Base-by-base conservation (phyloP, 2,329 filamentous ascomycete species). In the Venturiaceae sp. region DNA sequence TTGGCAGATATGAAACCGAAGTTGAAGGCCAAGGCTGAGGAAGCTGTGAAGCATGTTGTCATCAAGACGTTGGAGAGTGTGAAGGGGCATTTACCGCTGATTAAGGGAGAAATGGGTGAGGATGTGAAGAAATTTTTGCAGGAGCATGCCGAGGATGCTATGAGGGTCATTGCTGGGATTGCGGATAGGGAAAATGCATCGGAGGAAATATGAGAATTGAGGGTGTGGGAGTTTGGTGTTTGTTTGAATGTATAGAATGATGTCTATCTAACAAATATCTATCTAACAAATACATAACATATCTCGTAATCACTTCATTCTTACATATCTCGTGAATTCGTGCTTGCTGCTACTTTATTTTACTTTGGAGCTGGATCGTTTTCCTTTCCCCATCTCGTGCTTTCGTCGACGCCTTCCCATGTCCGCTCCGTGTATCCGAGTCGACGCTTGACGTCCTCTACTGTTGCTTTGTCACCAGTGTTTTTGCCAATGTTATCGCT, bases 401-500 rank as follows among this genome's bases (percentile, higher is more conserved):
- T 86, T 76, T 97, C 92, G 66, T 96, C 88, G 9, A 90, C 92
- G 5, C 84, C 86, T 59, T 81, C 80, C 91, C 94, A 96, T 30
- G 83, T 79, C 65, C 87, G 86, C 74, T 97, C 92, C 4, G 86
- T 80, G 68, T 99, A 97, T 0, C 91, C 91, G 44, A 96, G 79
- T 62, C 87, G 81, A 66, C 82, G 80, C 81, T 99, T 99, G 62
- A 97, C 91, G 64, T 85, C 83, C 59, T 85, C 79, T 0, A 99
- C 88, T 1, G 87, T 89, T 21, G 80, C 80, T 66, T 84, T 83
- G 68, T 96, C 87, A 7, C 94, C 94, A 0, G 91, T 97, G 68
- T 99, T 99, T 80, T 99, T 99, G 50, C 91, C 83, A 63, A 86
- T 80, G 68, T 97, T 96, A 71, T 80, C 80, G 65, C 85, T 96